Evolutionary conservation across 2,329 filamentous ascomycete genomes (phyloP), one percentile per base, ranked within the genome.

Genomic region (Fusarium pseudocircinatum): DNA sequence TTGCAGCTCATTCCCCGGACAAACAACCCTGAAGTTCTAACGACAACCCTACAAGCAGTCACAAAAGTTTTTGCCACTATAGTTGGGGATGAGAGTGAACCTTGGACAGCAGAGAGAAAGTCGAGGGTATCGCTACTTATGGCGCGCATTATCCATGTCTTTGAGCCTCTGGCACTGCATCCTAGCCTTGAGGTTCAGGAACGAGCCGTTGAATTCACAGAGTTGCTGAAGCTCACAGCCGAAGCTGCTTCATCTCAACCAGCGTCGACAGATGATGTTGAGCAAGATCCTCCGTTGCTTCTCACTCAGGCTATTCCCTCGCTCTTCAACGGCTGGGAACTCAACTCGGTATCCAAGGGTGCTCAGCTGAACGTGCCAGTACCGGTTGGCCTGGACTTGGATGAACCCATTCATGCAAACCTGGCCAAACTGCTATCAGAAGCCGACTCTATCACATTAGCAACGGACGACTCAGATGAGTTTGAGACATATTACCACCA

Each of bases 101-200:
- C 86, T 2, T 98, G 95, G 94, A 93, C 91, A 15, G 81, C 89
- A 0, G 90, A 92, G 78, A 87, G 92, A 63, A 95, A 94, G 79
- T 92, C 92, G 0, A 91, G 91, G 70, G 90, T 93, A 39, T 90
- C 92, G 14, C 87, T 98, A 7, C 85, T 97, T 30, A 91, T 97
- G 82, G 93, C 93, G 34, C 90, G 95, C 4, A 90, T 98, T 12
- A 89, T 97, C 26, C 90, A 96, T 79, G 92, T 94, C 53, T 85
- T 97, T 28, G 95, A 98, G 77, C 89, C 91, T 2, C 83, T 98
- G 22, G 90, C 91, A 1, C 87, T 92, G 44, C 94, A 98, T 80
- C 95, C 96, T 0, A 94, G 91, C 77, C 87, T 99, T 3, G 96
- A 99, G 80, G 95, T 99, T 7, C 96, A 99, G 82, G 96, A 98